These are phyloP conservation scores for Potentilla sterilis DNA, from an alignment of 306 rosid species.

Conservation along the genomic window DNA sequence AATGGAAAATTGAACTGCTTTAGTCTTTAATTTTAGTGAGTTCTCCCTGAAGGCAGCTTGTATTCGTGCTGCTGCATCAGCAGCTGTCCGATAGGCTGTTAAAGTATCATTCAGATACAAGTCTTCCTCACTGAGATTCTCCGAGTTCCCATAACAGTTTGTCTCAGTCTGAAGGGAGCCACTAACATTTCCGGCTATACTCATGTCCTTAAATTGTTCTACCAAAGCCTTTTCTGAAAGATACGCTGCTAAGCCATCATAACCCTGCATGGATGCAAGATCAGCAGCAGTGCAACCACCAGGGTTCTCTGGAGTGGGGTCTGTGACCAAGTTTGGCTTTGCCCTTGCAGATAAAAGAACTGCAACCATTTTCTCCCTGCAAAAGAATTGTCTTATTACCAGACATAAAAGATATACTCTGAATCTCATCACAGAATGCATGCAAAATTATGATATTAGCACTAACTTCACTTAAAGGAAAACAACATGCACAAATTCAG, in stretches of 20 bases:
- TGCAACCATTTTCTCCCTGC: constrained; percentile 88
- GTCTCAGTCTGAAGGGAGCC: constrained; percentile 63
- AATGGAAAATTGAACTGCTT: constrained; percentile 41
- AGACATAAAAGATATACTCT: not conserved
- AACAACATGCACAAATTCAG: constrained; percentile 25
- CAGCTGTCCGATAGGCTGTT: constrained; percentile 82
- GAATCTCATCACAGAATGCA: constrained; percentile 4
- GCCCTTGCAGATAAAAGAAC: constrained; percentile 77
- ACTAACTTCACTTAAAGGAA: not conserved
- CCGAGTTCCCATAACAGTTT: constrained; percentile 36
- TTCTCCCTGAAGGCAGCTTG: constrained; percentile 81
- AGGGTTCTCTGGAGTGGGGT: constrained; percentile 74
- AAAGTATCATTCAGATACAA: constrained; percentile 62
- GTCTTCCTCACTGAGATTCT: constrained; percentile 73
- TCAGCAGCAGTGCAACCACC: constrained; percentile 78
- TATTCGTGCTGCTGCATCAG: constrained; percentile 95
- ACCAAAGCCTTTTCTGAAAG: constrained; percentile 91
- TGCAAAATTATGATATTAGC: constrained; percentile 7
- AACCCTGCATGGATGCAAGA: constrained; percentile 67
- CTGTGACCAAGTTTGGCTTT: constrained; percentile 89
- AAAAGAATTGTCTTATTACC: constrained; percentile 6
- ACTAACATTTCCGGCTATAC: constrained; percentile 77
- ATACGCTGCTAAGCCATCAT: constrained; percentile 80
- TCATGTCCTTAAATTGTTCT: constrained; percentile 78
- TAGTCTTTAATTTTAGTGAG: constrained; percentile 53